Evolutionary conservation across 192 early-diverging fungal species (phyloP).

Genomic region (Coemansia sp.): DNA sequence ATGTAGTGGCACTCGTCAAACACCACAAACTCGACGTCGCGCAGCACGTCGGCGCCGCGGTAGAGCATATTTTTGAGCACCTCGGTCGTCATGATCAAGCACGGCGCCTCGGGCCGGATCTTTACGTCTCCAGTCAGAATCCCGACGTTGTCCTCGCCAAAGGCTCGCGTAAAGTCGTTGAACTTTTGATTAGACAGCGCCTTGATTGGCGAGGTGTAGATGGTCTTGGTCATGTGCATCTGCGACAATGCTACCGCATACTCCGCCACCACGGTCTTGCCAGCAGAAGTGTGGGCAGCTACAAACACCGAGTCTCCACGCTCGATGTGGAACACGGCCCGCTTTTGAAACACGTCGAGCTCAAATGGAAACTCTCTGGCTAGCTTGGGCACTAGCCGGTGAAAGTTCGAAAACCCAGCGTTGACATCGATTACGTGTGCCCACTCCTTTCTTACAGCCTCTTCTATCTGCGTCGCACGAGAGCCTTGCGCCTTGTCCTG

Average conservation of each 20-base stretch:
- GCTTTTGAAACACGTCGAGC: conserved; percentile 95
- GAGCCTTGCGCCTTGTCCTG: not conserved
- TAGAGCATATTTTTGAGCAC: conserved; percentile 98
- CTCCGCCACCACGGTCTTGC: conserved; percentile 98
- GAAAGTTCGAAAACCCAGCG: conserved; percentile 83
- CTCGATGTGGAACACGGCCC: conserved; percentile 94
- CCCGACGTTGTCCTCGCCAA: conserved; percentile 86
- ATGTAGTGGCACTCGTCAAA: conserved; percentile 99
- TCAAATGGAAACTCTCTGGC: conserved; percentile 91
- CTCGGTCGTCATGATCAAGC: conserved; percentile 98
- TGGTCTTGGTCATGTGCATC: conserved; percentile 92
- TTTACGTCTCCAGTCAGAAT: conserved; percentile 98
- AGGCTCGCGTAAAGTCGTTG: conserved; percentile 85
- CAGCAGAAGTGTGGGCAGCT: conserved; percentile 97
- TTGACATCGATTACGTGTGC: conserved; percentile 90
- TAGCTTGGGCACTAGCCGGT: conserved; percentile 85
- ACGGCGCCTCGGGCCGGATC: conserved; percentile 93
- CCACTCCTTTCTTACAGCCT: conserved; percentile 64
- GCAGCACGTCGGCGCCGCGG: conserved; percentile 90
- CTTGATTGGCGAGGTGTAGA: conserved; percentile 99
- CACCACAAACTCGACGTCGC: conserved; percentile 99
- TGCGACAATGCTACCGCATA: conserved; percentile 92
- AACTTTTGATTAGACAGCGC: conserved; percentile 99
- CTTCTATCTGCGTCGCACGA: not conserved
- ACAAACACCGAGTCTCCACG: conserved; percentile 95